A percentile compares a stretch with the other conserved stretches of the same genome.
These are phyloP conservation scores for Penicillium angulare DNA, from an alignment of 495 filamentous ascomycete genomes.

Conservation along the genomic window DNA sequence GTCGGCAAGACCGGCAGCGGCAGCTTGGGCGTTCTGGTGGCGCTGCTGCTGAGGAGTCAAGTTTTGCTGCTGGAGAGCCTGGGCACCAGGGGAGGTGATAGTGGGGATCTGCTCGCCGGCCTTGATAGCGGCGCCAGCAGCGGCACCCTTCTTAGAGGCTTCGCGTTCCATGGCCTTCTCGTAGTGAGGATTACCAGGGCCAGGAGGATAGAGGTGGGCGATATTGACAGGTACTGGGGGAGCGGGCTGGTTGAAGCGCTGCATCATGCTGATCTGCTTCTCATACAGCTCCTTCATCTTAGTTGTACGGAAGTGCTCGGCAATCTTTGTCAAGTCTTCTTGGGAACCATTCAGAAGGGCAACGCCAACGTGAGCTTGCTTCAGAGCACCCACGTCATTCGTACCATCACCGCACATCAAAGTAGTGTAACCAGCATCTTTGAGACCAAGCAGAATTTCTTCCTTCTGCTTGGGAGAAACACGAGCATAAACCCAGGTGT, in stretches of 20 bases:
- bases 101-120: constrained; percentile 61
- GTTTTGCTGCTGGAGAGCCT: constrained; percentile 63
- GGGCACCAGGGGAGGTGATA: constrained; percentile 67
- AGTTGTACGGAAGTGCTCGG: constrained; percentile 86
- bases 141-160: constrained; percentile 65
- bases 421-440: constrained; percentile 95
- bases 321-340: constrained; percentile 85
- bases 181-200: constrained; percentile 91
- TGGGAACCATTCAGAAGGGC: constrained; percentile 93
- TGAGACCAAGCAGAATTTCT: constrained; percentile 92
- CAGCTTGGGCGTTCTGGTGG: constrained; percentile 62
- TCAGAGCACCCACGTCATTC: constrained; percentile 96
- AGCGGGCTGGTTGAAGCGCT: constrained; percentile 84
- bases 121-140: constrained; percentile 36
- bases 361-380: constrained; percentile 97
- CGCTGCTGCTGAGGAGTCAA: constrained; percentile 56
- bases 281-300: constrained; percentile 99
- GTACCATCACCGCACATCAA: constrained; percentile 99
- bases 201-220: constrained; percentile 91
- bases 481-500: constrained; percentile 97
- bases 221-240: constrained; percentile 89
- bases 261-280: constrained; percentile 88
- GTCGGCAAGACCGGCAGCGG: constrained; percentile 78
- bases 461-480: constrained; percentile 99
- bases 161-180: constrained; percentile 88